A percentile compares a stretch with the other conserved stretches of the same genome.
phyloP scores from a whole-genome alignment of 169 alveolate species.

The Eimeria acervulina region DNA sequence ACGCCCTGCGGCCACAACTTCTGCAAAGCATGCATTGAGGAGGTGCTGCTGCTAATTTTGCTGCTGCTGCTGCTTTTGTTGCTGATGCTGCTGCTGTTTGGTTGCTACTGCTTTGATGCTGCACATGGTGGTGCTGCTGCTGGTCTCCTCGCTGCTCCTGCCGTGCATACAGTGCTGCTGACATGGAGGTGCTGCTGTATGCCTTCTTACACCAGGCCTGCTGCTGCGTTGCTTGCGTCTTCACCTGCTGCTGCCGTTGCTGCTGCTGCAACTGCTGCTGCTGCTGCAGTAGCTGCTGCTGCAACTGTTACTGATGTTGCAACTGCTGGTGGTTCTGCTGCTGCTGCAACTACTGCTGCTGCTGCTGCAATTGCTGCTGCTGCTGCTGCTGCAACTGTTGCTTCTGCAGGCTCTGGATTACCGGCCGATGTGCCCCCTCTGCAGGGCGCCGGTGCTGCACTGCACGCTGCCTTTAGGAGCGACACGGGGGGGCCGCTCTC shows the following conservation, averaged over 20 bases:
- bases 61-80: constrained; percentile 32
- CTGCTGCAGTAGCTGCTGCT: no score
- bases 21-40: constrained; percentile 88
- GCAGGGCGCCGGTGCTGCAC: constrained; percentile 62
- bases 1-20: constrained; percentile 91
- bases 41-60: constrained; percentile 80
- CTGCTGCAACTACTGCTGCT: no score
- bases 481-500: not conserved
- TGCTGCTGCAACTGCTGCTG: no score
- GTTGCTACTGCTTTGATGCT: not conserved
- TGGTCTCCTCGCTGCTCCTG: not conserved
- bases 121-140: constrained; percentile 42
- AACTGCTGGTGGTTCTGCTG: no score
- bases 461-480: constrained; percentile 44
- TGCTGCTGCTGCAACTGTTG: not conserved
- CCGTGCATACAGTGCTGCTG: not conserved
- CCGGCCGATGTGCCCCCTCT: constrained; percentile 77
- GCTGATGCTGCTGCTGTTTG: not conserved
- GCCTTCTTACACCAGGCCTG: no score
- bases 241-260: not conserved
- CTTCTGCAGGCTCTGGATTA: constrained; percentile 61
- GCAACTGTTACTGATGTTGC: no score
- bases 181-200: constrained; percentile 32
- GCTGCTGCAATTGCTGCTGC: constrained; percentile 21
- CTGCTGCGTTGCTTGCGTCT: no score